Conservation (phyloP, 2,329 filamentous ascomycete species). For the Xylariaceae sp. region DNA sequence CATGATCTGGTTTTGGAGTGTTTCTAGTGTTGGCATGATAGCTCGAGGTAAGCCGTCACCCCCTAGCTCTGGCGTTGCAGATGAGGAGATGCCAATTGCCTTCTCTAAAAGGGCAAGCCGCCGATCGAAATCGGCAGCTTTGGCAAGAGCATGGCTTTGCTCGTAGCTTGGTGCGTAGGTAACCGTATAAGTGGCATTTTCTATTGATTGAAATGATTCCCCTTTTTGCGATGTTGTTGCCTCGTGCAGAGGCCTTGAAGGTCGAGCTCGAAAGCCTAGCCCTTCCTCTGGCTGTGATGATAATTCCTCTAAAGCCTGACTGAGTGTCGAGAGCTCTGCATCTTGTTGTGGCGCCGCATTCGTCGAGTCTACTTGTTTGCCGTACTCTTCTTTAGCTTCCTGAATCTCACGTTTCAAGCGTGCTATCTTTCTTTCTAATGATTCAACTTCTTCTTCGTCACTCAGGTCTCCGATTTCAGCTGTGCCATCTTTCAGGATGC, state of each 20-base stretch:
- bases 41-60: slow-evolving; percentile 65
- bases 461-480: slow-evolving; percentile 76
- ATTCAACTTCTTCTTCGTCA: slow-evolving; percentile 73
- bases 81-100: slow-evolving; percentile 77
- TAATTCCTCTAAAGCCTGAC: slow-evolving; percentile 73
- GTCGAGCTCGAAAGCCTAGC: slow-evolving; percentile 29
- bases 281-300: slow-evolving; percentile 43
- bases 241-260: slow-evolving; percentile 37
- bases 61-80: slow-evolving; percentile 67
- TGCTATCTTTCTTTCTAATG: slow-evolving; percentile 77
- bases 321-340: slow-evolving; percentile 71
- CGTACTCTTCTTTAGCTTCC: slow-evolving; percentile 58
- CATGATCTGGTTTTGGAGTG: slow-evolving; percentile 79
- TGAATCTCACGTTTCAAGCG: slow-evolving; percentile 75
- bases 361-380: slow-evolving; percentile 55
- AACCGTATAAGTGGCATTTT: slow-evolving; percentile 64
- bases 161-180: slow-evolving; percentile 70
- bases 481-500: slow-evolving; percentile 66
- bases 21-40: slow-evolving; percentile 81
- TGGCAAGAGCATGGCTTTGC: slow-evolving; percentile 73
- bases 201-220: slow-evolving; percentile 25
- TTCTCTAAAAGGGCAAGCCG: slow-evolving; percentile 81
- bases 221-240: slow-evolving; percentile 30
- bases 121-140: slow-evolving; percentile 86
- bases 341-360: slow-evolving; percentile 50